Evolutionary conservation across 2,329 filamentous ascomycete species (phyloP), one percentile per base, ranked within the genome.

Genomic region (Lachnellula suecica): DNA sequence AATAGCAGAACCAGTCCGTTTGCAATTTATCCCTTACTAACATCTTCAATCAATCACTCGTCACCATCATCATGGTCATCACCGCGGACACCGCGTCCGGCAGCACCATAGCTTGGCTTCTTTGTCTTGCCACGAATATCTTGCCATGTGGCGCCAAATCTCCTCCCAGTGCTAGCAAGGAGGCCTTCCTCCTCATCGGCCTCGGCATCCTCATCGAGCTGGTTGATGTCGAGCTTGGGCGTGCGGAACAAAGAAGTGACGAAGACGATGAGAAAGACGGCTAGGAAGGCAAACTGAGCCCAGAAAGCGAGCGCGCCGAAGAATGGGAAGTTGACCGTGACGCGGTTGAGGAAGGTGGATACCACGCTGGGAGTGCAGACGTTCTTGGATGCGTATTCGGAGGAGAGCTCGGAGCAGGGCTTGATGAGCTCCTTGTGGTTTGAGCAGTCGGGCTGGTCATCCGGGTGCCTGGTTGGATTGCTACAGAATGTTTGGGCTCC

Each of bases 401-500:
- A 76, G 4, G 86, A 82, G 8, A 84, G 75, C 69, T 97, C 92
- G 10, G 89, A 90, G 73, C 94, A 99, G 3, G 89, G 81, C 57
- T 84, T 84, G 61, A 99, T 83, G 54, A 91, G 79, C 51, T 88
- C 83, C 11, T 78, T 79, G 64, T 88, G 81, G 46, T 85, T 71
- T 6, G 79, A 79, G 74, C 94, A 99, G 70, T 95, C 85, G 6
- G 90, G 88, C 61, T 85, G 83, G 57, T 81, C 79, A 51, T 83
- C 84, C 0, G 82, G 78, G 52, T 81, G 75, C 34, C 74, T 75
- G 2, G 85, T 79, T 29, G 84, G 78, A 58, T 87, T 84, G 63
- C 91, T 86, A 72, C 94, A 99, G 74, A 92, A 97, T 1, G 89
- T 96, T 70, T 99, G 94, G 0, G 92, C 91, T 45, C 94, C 94